Base-by-base conservation (phyloP, 257 asterid genomes). In the Nicotiana tomentosiformis region DNA sequence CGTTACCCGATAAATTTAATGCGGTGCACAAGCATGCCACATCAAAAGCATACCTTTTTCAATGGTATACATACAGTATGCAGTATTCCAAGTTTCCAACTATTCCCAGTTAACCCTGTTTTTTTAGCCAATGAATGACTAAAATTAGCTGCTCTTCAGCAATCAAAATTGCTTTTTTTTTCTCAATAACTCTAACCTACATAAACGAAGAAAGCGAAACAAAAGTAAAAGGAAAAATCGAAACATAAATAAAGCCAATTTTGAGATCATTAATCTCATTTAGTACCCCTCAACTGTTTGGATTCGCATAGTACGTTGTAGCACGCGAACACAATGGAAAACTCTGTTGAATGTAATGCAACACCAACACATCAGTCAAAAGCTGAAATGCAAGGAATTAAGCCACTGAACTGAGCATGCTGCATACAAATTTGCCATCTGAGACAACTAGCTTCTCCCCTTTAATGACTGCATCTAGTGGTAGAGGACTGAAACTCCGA, bases 401-500 rank as follows among this genome's bases (percentile, higher is more conserved):
- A 43, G 11, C 49, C 49, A 43, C 49, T 43, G 49, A 92, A 67
- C 70, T 23, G 70, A 93, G 88, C 81, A 93, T 83, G 82, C 86
- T 80, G 90, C 99, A 93, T 16, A 70, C 86, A 86, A 90, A 92
- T 82, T 87, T 87, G 79, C 90, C 94, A 53, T 89, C 90, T 0
- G 84, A 76, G 26, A 89, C 64, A 55, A 83, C 72, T n/a, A 95
- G 85, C 86, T 92, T 93, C 88, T 94, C 97, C 33, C 96, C 93
- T 84, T 90, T 88, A 17, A 78, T 60, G 69, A 95, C 97, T 43
- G 81, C 94, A 29, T 87, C 92, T 32, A 93, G 80, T 51, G 98
- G 96, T 77, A 95, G 95, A 37, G 97, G 95, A 58, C 88, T 82
- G 66, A 94, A 95, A 87, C 94, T 93, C 78, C 97, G 87, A 65